Evolutionary conservation across 2,329 filamentous ascomycete species (phyloP).

Genomic region (Herpotrichia juniperi): DNA sequence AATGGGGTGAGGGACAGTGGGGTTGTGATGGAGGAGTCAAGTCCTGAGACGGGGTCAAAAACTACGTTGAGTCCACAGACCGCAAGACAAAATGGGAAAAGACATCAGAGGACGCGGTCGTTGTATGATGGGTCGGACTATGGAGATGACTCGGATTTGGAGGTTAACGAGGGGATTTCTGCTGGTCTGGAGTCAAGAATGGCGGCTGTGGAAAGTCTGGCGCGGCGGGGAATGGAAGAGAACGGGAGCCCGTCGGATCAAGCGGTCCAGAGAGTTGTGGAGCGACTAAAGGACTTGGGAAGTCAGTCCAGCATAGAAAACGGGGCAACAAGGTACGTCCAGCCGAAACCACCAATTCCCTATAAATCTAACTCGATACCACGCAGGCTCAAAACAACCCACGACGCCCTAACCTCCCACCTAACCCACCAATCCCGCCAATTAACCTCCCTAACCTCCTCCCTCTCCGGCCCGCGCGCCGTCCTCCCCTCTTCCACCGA

Average conservation of each 20-base stretch:
- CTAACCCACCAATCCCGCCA: conserved; percentile 76
- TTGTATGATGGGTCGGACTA: conserved; percentile 77
- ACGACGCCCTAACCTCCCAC: conserved; percentile 76
- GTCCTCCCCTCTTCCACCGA: conserved; percentile 67
- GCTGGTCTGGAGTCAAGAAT: conserved; percentile 71
- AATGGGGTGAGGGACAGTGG: conserved; percentile 53
- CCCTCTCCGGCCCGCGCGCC: conserved; percentile 72
- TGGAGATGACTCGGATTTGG: conserved; percentile 73
- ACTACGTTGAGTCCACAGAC: conserved; percentile 48
- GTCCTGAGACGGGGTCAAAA: conserved; percentile 36
- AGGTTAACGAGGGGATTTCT: conserved; percentile 69
- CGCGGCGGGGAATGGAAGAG: conserved; percentile 65
- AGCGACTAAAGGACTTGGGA: conserved; percentile 72
- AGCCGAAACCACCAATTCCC: background rate
- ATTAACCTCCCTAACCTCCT: conserved; percentile 74
- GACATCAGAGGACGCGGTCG: conserved; percentile 53
- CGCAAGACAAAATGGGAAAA: conserved; percentile 28
- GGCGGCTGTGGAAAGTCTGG: conserved; percentile 73
- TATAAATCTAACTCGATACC: conserved; percentile 17
- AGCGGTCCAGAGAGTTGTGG: conserved; percentile 71
- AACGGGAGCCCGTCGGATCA: conserved; percentile 69
- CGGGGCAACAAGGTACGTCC: conserved; percentile 69
- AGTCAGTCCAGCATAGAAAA: conserved; percentile 75
- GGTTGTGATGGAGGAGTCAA: conserved; percentile 51
- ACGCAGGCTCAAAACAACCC: conserved; percentile 73